Evolutionary conservation across 768 basidiomycete genomes (phyloP), one percentile per base, ranked within the genome.

Genomic region (Leucosporidium scottii): DNA sequence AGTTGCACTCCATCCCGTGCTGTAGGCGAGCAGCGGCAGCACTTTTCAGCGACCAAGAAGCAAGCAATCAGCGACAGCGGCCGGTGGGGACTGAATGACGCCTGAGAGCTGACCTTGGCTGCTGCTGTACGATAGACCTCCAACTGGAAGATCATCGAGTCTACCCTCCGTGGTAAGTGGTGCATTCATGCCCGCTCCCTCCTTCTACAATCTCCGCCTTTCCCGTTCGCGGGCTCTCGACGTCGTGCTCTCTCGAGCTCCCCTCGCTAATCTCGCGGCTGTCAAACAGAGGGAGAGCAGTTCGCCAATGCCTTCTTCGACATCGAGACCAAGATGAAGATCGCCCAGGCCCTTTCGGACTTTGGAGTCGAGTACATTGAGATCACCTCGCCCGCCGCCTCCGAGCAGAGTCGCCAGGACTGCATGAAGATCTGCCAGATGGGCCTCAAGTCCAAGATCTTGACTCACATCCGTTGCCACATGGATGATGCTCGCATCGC

Each of bases 341-440:
- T 99, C 74, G 96, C 96, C 73, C 91, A 87, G 82, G 93, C 93
- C 20, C 86, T 98, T 66, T 93, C 97, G 83, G 93, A 93, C 59
- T 98, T 99, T 77, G 96, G 96, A 76, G 96, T 98, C 66, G 96
- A 99, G 78, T 99, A 99, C 84, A 93, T 99, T 77, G 96, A 99
- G 77, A 88, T 99, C 77, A 99, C 96, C 47, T 97, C 94, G 21
- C 94, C 96, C 58, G 92, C 89, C 54, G 94, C 96, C 28, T 97
- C 94, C 8, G 92, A 97, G 76, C 93, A 98, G 79, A 96, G 93
- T 27, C 85, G 89, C 44, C 78, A 82, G 36, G 94, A 98, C 77
- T 99, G 96, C 81, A 91, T 94, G 82, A 90, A 91, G 56, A 99
- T 99, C 80, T 99, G 96, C 87, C 93, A 92, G 84, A 90, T 98